Percentiles rank a stretch among this genome's conserved stretches.
Evolutionary conservation across 2,329 filamentous ascomycete genomes (phyloP).

Genomic region (Stagonosporopsis rhizophila): DNA sequence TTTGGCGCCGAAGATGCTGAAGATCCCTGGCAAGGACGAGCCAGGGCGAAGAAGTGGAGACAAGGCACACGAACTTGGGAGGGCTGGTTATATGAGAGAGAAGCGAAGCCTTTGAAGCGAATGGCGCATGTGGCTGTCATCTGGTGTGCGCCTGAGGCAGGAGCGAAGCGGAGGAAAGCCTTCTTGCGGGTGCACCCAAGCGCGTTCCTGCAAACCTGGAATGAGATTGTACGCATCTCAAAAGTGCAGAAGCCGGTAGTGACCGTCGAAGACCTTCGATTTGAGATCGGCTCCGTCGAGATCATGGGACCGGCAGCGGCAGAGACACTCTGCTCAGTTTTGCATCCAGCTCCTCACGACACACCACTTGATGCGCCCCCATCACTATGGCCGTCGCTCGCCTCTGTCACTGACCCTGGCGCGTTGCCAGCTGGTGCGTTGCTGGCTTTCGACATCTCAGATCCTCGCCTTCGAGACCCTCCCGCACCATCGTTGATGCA

Average conservation of each 20-base stretch:
- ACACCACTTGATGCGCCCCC: conserved; percentile 42
- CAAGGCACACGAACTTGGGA: conserved; percentile 64
- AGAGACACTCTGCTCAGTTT: conserved; percentile 74
- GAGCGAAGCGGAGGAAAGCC: conserved; percentile 57
- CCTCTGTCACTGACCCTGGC: conserved; percentile 56
- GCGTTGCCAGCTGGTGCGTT: conserved; percentile 73
- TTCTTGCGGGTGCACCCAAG: conserved; percentile 84
- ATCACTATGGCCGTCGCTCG: conserved; percentile 40
- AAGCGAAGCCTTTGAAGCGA: conserved; percentile 57
- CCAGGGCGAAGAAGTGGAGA: conserved; percentile 74
- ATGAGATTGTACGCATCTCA: conserved; percentile 64
- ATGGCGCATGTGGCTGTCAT: conserved; percentile 78
- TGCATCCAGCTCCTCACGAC: conserved; percentile 59
- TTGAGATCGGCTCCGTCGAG: conserved; percentile 75
- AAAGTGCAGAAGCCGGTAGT: conserved; percentile 68
- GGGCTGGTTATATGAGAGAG: conserved; percentile 65
- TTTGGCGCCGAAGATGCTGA: conserved; percentile 62
- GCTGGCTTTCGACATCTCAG: conserved; percentile 74
- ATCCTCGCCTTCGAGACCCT: conserved; percentile 82
- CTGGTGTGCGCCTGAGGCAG: conserved; percentile 64
- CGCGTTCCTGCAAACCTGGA: conserved; percentile 74
- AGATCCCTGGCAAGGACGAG: conserved; percentile 61
- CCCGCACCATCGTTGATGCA: conserved; percentile 60
- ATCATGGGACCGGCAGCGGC: conserved; percentile 77
- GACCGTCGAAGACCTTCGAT: conserved; percentile 72